Percentiles rank a stretch among this genome's conserved stretches.
Conservation (phyloP, 2,329 filamentous ascomycete species). For the Clonostachys sp. region DNA sequence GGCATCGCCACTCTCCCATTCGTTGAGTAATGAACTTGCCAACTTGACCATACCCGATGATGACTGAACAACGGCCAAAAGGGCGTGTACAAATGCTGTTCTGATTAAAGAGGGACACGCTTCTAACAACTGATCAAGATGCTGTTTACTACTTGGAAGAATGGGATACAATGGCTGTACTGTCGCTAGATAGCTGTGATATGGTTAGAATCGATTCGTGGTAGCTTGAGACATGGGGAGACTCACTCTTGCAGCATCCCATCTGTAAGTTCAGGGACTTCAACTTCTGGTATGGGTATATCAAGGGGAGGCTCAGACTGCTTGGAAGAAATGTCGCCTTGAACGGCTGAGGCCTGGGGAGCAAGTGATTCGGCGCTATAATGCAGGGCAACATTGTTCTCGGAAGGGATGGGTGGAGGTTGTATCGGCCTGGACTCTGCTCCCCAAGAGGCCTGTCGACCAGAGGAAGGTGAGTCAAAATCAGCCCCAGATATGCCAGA, state of each 20-base stretch:
- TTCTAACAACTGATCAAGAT: conserved; percentile 50
- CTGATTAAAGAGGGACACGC: conserved; percentile 52
- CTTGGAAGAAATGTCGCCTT: conserved; percentile 25
- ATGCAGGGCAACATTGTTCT: conserved; percentile 16
- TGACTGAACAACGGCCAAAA: conserved; percentile 47
- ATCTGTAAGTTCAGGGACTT: conserved; percentile 33
- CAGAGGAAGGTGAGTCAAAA: conserved; percentile 30
- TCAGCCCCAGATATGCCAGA: conserved; percentile 39
- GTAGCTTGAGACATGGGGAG: background rate
- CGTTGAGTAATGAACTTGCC: conserved; percentile 40
- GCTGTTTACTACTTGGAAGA: conserved; percentile 51
- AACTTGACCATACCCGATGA: conserved; percentile 35
- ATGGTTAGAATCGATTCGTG: background rate
- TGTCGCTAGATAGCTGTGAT: conserved; percentile 52
- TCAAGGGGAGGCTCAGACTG: conserved; percentile 26
- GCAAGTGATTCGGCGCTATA: conserved; percentile 38
- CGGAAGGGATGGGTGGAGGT: conserved; percentile 15
- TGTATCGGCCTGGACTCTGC: conserved; percentile 41
- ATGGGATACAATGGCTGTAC: conserved; percentile 67
- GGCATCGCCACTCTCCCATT: conserved; percentile 42
- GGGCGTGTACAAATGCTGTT: conserved; percentile 60
- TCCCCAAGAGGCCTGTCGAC: conserved; percentile 39
- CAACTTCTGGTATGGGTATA: conserved; percentile 22
- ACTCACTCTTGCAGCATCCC: conserved; percentile 39
- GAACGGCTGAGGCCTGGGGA: conserved; percentile 36